Base-by-base conservation (phyloP, 2,329 filamentous ascomycete species). In the Dendrostoma leiphaemia region DNA sequence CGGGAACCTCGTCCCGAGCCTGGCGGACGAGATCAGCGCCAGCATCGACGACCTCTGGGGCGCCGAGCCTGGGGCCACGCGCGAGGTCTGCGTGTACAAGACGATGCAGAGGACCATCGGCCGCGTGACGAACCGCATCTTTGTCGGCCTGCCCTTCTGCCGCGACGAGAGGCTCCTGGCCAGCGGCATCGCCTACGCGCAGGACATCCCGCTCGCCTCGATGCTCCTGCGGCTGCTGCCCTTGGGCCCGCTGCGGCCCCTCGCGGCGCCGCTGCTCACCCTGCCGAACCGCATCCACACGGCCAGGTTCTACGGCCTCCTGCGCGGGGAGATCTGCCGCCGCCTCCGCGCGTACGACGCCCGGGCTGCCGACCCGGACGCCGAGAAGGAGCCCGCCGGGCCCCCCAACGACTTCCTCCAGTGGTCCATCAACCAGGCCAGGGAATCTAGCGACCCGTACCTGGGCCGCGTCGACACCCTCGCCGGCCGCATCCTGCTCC, bases 81-180 rank as follows among this genome's bases (percentile, higher is more conserved):
- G 57, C 21, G 68, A 71, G 37, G 63, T 71, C 8, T 61, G 59
- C 9, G 57, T 70, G 2, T 70, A 70, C 60, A 66, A 68, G 29
- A 67, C 64, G 10, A 60, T 69, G 60, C 63, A 69, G 23, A 58
- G 58, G 29, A 53, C 65, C 32, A 60, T 69, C 31, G 57, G 66
- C n/a, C 59, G 69, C 4, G 61, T 70, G 12, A 65, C 66, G 2
- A 63, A 62, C 31, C 61, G 68, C 13, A 64, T 69, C 13, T 63
- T 71, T 26, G 61, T 70, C 28, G 68, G 69, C 1, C 48, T 59
- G 23, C 61, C 64, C 21, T 58, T 70, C 6, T 69, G 66, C 45
- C 66, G 63, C 6, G 61, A 59, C 9, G 44, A 45, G 10, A 43
- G 48, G 32, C 38, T 57, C 24, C 37, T 54, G 19, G 37, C 29